These are phyloP conservation scores for Chlorociboria aeruginascens DNA, from an alignment of 495 filamentous ascomycete species.

Conservation along the genomic window DNA sequence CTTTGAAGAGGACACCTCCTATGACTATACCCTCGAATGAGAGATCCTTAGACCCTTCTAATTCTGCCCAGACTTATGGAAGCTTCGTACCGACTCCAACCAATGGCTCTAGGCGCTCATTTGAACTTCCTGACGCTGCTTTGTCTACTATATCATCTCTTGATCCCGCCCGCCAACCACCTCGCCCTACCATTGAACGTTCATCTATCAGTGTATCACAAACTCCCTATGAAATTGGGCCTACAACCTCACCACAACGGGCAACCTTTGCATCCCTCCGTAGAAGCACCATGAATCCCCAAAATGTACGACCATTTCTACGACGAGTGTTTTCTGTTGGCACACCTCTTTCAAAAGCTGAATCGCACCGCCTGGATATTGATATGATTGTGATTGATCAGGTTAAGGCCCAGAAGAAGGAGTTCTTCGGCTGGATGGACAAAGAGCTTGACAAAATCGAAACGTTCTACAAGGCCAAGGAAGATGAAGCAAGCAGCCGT, in stretches of 20 bases:
- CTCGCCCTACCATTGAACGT: background rate
- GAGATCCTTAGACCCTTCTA: background rate
- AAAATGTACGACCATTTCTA: conserved; percentile 18
- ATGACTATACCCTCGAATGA: conserved; percentile 20
- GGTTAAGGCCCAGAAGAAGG: conserved; percentile 46
- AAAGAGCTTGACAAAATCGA: conserved; percentile 76
- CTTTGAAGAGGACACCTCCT: conserved; percentile 16
- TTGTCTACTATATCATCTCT: conserved; percentile 21
- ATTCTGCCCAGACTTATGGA: conserved; percentile 45
- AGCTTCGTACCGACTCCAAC: conserved; percentile 58
- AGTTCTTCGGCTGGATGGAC: conserved; percentile 74
- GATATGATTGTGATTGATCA: conserved; percentile 34
- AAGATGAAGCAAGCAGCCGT: conserved; percentile 62
- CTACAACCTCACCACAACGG: conserved; percentile 20
- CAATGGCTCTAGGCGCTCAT: conserved; percentile 23
- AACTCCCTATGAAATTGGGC: conserved; percentile 31
- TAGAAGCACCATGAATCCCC: conserved; percentile 18
- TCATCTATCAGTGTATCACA: conserved; percentile 9
- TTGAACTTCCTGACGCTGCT: conserved; percentile 67
- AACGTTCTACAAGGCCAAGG: conserved; percentile 69
- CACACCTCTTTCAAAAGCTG: conserved; percentile 17
- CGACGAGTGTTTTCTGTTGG: conserved; percentile 30
- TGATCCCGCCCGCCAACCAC: background rate
- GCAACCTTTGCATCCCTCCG: conserved; percentile 20
- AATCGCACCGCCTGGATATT: conserved; percentile 32